These are phyloP conservation scores for Nicotiana noctiflora DNA, from an alignment of 257 asterid genomes.

Conservation along the genomic window DNA sequence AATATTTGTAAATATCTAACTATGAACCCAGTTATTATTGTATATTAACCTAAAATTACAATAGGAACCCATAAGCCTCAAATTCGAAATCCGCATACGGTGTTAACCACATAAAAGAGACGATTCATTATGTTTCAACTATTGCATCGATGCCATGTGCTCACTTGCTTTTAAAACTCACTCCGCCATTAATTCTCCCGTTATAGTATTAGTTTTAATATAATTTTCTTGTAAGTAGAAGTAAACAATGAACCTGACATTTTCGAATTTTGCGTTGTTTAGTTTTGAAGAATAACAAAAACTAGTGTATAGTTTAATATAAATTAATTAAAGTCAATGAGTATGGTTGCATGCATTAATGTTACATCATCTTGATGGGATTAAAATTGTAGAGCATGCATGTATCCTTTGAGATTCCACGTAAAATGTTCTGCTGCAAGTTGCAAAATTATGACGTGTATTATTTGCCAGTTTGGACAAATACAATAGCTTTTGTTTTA, in stretches of 20 bases:
- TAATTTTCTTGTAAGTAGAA: not conserved
- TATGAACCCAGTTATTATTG: no score
- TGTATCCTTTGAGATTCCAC: conserved; percentile 12
- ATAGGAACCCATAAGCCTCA: no score
- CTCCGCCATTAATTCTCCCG: not conserved
- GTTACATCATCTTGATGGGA: conserved; percentile 25
- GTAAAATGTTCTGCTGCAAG: conserved; percentile 4
- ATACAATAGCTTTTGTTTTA: no score
- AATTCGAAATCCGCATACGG: no score
- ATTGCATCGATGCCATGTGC: not conserved
- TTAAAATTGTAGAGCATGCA: conserved; percentile 24
- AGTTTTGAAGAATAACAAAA: not conserved
- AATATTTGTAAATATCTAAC: no score
- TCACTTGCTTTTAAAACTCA: not conserved
- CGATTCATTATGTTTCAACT: not conserved
- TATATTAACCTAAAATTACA: no score
- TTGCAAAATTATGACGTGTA: not conserved
- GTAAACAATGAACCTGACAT: conserved; percentile 7
- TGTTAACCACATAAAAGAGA: not conserved
- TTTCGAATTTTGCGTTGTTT: not conserved
- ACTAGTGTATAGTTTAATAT: not conserved
- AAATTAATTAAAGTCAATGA: not conserved
- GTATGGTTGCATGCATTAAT: conserved; percentile 10
- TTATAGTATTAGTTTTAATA: not conserved
- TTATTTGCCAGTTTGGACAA: no score